Conservation (phyloP, 2,329 filamentous ascomycete species). For the Penicillium frequentans region DNA sequence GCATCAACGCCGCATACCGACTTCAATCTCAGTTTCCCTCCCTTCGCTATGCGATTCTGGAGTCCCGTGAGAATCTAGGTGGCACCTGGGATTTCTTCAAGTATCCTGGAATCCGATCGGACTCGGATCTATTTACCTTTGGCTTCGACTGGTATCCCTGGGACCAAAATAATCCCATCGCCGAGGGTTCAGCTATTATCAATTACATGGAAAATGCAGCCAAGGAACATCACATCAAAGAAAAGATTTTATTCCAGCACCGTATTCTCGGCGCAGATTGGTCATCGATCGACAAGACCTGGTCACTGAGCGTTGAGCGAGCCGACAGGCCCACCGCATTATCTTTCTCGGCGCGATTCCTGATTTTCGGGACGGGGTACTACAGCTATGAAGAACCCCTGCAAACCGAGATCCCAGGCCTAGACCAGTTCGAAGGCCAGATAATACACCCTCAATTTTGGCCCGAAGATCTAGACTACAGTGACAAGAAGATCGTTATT, state of each 20-base stretch:
- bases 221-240: conserved; percentile 6
- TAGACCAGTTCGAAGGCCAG: conserved; percentile 62
- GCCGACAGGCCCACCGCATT: conserved; percentile 20
- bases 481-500: conserved; percentile 65
- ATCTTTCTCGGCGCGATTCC: conserved; percentile 39
- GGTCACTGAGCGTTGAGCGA: conserved; percentile 47
- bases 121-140: conserved; percentile 57
- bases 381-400: conserved; percentile 68
- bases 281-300: conserved; percentile 52
- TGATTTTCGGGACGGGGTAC: conserved; percentile 64
- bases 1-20: conserved; percentile 52
- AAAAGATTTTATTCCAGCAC: conserved; percentile 44
- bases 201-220: conserved; percentile 4
- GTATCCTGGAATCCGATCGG: conserved; percentile 52
- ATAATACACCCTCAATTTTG: conserved; percentile 72
- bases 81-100: conserved; percentile 56
- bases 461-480: conserved; percentile 65
- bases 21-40: conserved; percentile 41
- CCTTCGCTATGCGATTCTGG: conserved; percentile 48
- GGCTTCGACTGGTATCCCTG: conserved; percentile 68
- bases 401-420: conserved; percentile 60
- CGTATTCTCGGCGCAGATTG: conserved; percentile 52
- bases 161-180: conserved; percentile 50
- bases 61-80: conserved; percentile 50
- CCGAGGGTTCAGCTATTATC: conserved; percentile 34